Percentiles rank a stretch among this genome's conserved stretches.
Evolutionary conservation across 176 grass and related monocot genomes (phyloP).

Genomic region (Luzula sylvatica): DNA sequence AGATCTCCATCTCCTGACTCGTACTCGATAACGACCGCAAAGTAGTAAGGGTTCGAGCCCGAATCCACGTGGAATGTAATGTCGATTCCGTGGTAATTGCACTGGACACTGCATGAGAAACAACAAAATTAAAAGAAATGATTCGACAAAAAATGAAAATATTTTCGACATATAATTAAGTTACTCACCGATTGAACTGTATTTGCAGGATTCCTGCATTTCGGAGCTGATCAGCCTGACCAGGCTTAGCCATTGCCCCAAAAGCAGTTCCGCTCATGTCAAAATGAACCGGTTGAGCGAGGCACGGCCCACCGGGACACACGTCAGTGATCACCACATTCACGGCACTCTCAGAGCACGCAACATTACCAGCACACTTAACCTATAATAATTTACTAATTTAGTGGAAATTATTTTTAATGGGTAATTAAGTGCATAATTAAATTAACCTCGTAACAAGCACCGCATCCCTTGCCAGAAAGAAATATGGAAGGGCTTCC

Average conservation of each 20-base stretch:
- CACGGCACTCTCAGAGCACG: slow-evolving; percentile 43
- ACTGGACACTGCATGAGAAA: slow-evolving; percentile 42
- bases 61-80: slow-evolving; percentile 55
- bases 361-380: slow-evolving; percentile 33
- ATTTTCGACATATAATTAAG: background rate
- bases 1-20: slow-evolving; percentile 69
- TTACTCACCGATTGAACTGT: slow-evolving; percentile 35
- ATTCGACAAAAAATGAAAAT: background rate
- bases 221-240: slow-evolving; percentile 54
- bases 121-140: background rate
- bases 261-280: slow-evolving; percentile 84
- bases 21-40: slow-evolving; percentile 61
- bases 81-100: slow-evolving; percentile 50
- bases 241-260: too few relatives aligned
- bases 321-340: slow-evolving; percentile 56
- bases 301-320: slow-evolving; percentile 34
- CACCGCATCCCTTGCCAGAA: slow-evolving; percentile 57
- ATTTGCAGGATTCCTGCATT: slow-evolving; percentile 38
- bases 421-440: background rate
- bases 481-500: slow-evolving; percentile 60
- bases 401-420: background rate
- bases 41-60: slow-evolving; percentile 74
- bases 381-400: slow-evolving; percentile 20
- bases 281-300: slow-evolving; percentile 45
- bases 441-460: slow-evolving; percentile 56